Evolutionary conservation across 2,329 filamentous ascomycete species (phyloP), one percentile per base, ranked within the genome.

Genomic region (Fusarium brevicatenulatum): DNA sequence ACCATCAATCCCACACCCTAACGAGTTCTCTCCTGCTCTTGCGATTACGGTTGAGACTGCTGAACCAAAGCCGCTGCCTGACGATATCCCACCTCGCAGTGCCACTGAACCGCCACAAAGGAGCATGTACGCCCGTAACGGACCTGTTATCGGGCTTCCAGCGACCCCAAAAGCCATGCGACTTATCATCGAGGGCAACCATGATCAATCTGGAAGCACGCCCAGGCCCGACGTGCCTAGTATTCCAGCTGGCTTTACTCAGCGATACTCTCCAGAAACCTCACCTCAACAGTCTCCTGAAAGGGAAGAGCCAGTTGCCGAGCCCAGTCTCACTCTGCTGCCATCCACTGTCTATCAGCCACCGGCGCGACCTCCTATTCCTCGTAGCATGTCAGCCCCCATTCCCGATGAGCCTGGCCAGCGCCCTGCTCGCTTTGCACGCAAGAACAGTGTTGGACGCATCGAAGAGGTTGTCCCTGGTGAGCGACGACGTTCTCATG

Each of bases 151-250:
- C 57, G 95, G 95, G 1, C 87, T 97, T n/a, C 95, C 95, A 19
- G 94, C 95, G 5, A 98, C 95, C 2, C 95, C 95, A 36, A 91
- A 94, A 83, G 95, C 95, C 2, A 97, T 98, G 95, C 90, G 93
- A 25, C 90, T 97, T 4, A 90, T 93, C 47, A 91, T 95, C 74
- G 88, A 90, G 73, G 82, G 86, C 5, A 88, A 91, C 65, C 84
- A 86, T 49, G 76, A 63, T 83, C 86, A 63, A 39, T 53, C 74
- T 47, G 69, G 63, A 34, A 80, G 72, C 64, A 79, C 66, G 50
- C 77, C 77, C 3, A 85, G 90, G 36, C 90, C 91, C 0, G 86
- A 88, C n/a, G 83, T 90, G 9, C 88, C 89, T 23, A 81, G 83
- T 1, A 85, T 91, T 37, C 88, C 89, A 4, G 74, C 83, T 2